A percentile compares a stretch with the other conserved stretches of the same genome.
phyloP scores from a whole-genome alignment of 148 eudicot genomes.

The Rhododendron kiyosumense region DNA sequence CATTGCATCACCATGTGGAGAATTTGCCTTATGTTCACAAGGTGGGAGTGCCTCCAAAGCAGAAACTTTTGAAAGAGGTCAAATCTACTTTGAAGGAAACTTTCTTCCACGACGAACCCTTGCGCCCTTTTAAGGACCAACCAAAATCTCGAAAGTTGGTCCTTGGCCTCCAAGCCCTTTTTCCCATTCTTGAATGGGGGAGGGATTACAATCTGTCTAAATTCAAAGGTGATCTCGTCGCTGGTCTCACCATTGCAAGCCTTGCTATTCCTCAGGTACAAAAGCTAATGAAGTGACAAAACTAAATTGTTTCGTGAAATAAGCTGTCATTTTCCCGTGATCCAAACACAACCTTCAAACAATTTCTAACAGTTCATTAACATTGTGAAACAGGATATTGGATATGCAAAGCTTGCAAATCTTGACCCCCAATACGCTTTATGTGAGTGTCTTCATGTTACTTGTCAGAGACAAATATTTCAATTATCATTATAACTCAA shows the following conservation, averaged over 20 bases:
- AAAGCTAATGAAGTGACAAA: not conserved
- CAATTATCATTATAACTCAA: not conserved
- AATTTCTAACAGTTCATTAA: not conserved
- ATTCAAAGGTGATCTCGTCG: constrained; percentile 61
- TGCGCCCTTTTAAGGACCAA: constrained; percentile 63
- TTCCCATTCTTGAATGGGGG: constrained; percentile 86
- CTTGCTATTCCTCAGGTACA: constrained; percentile 88
- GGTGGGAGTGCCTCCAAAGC: constrained; percentile 55
- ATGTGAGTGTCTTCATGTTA: constrained; percentile 32
- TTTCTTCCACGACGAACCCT: constrained; percentile 75
- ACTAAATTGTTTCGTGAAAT: not conserved
- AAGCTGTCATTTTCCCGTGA: not conserved
- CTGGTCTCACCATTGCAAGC: constrained; percentile 86
- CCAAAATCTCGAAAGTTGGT: constrained; percentile 35
- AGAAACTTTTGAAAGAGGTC: constrained; percentile 41
- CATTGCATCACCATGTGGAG: constrained; percentile 15
- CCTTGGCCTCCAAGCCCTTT: constrained; percentile 53
- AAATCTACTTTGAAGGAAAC: constrained; percentile 45
- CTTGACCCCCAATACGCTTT: constrained; percentile 62
- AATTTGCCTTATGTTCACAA: constrained; percentile 39
- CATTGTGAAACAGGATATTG: constrained; percentile 62
- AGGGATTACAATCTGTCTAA: constrained; percentile 47
- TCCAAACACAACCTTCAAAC: not conserved
- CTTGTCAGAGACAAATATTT: not conserved
- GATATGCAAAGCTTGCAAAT: constrained; percentile 77